Evolutionary conservation across 1,139 yeast species (phyloP).

Genomic region (Komagataea norvegica): DNA sequence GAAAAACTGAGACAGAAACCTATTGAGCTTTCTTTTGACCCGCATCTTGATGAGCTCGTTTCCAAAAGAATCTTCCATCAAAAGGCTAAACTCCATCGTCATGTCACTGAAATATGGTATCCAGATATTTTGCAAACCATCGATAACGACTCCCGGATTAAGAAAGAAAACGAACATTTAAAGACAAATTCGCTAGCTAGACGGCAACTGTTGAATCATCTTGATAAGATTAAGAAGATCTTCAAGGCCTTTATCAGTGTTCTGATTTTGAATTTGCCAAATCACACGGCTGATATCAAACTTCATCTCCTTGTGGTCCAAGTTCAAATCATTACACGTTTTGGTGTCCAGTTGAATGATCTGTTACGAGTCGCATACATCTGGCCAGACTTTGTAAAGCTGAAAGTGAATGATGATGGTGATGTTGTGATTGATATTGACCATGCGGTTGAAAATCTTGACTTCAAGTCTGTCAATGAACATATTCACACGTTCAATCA

Average conservation of each 20-base stretch:
- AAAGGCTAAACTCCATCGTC: conserved; percentile 54
- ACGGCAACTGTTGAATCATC: conserved; percentile 2
- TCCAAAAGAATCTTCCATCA: conserved; percentile 54
- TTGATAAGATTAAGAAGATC: conserved; percentile 16
- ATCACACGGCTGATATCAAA: conserved; percentile 19
- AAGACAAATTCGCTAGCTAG: neutral
- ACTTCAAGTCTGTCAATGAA: conserved; percentile 6
- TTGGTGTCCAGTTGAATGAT: conserved; percentile 12
- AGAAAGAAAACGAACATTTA: conserved; percentile 1
- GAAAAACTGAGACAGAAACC: conserved; percentile 33
- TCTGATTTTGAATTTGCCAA: conserved; percentile 14
- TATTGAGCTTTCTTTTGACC: conserved; percentile 39
- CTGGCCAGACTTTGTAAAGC: conserved; percentile 18
- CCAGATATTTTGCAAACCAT: conserved; percentile 37
- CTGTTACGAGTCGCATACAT: conserved; percentile 17
- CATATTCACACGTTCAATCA: conserved; percentile 12
- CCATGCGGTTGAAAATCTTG: conserved; percentile 10
- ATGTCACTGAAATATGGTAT: conserved; percentile 57
- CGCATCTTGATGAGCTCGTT: conserved; percentile 35
- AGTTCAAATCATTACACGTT: conserved; percentile 11
- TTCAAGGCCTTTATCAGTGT: conserved; percentile 20
- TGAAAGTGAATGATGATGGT: conserved; percentile 17
- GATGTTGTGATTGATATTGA: conserved; percentile 21
- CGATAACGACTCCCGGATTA: conserved; percentile 7
- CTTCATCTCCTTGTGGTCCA: conserved; percentile 14